A percentile compares a stretch with the other conserved stretches of the same genome.
These are phyloP conservation scores for Mariannaea sp. DNA, from an alignment of 2,329 filamentous ascomycete species.

Conservation along the genomic window DNA sequence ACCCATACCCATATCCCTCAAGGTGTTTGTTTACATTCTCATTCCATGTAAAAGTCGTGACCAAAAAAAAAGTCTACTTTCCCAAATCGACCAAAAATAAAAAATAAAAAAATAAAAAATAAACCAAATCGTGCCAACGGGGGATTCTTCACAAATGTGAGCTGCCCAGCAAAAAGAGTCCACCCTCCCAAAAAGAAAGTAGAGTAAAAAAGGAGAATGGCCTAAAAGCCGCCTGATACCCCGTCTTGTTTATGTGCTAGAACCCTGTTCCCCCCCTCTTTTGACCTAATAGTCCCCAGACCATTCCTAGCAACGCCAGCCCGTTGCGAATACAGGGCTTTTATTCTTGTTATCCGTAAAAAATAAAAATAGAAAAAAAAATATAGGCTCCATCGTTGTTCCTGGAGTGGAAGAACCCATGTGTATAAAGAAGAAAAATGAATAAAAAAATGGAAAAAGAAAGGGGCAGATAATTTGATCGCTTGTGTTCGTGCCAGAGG, in stretches of 20 bases:
- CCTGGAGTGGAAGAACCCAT: neutral
- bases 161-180: neutral
- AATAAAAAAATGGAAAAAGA: neutral
- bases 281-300: neutral
- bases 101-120: no score
- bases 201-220: neutral
- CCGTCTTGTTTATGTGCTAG: neutral
- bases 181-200: neutral
- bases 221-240: neutral
- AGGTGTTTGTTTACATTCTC: slow-evolving; percentile 3
- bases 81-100: neutral
- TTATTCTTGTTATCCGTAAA: slow-evolving; percentile 20
- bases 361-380: slow-evolving; percentile 10
- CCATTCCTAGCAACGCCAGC: slow-evolving; percentile 29
- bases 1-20: slow-evolving; percentile 9
- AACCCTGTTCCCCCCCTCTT: neutral
- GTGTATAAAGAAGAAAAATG: neutral
- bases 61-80: slow-evolving; percentile 5
- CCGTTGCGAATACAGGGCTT: slow-evolving; percentile 26
- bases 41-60: slow-evolving; percentile 15
- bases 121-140: no score
- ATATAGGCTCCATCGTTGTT: neutral
- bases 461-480: no score
- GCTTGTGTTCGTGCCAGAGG: slow-evolving; percentile 1
- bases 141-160: neutral